phyloP scores from a whole-genome alignment of 805 yeast genomes.

The Vanderwaltozyma yarrowii region DNA sequence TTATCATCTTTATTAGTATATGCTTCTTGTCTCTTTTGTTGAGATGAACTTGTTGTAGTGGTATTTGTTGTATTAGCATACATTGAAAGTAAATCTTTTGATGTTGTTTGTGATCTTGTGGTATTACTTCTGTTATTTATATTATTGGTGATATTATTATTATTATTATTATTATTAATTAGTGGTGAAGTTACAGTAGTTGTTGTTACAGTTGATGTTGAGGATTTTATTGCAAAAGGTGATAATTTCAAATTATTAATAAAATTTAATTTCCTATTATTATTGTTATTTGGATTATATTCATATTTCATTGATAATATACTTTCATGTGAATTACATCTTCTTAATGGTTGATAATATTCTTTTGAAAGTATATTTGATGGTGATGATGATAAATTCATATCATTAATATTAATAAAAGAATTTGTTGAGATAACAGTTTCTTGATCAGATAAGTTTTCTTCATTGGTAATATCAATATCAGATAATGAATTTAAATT shows the following conservation, averaged over 20 bases:
- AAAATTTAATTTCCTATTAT: too few species aligned
- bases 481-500: too few species aligned
- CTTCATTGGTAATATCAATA: not conserved
- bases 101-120: slow-evolving; percentile 1
- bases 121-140: not conserved
- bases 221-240: not conserved
- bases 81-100: slow-evolving; percentile 9
- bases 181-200: not conserved
- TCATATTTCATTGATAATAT: slow-evolving; percentile 14
- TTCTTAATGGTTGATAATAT: slow-evolving; percentile 13
- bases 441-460: slow-evolving; percentile 16
- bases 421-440: slow-evolving; percentile 17
- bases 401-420: slow-evolving; percentile 1
- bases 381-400: too few species aligned
- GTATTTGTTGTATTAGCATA: slow-evolving; percentile 1
- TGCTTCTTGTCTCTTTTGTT: not conserved
- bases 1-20: not conserved
- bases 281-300: too few species aligned
- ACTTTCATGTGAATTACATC: slow-evolving; percentile 28
- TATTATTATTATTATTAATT: too few species aligned
- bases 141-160: not conserved
- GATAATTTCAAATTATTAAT: slow-evolving; percentile 2
- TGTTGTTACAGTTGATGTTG: not conserved
- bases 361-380: slow-evolving; percentile 1
- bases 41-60: slow-evolving; percentile 2